Evolutionary conservation across 1,139 yeast genomes (phyloP), one percentile per base, ranked within the genome.

Genomic region (Nakaseomyces delphensis): DNA sequence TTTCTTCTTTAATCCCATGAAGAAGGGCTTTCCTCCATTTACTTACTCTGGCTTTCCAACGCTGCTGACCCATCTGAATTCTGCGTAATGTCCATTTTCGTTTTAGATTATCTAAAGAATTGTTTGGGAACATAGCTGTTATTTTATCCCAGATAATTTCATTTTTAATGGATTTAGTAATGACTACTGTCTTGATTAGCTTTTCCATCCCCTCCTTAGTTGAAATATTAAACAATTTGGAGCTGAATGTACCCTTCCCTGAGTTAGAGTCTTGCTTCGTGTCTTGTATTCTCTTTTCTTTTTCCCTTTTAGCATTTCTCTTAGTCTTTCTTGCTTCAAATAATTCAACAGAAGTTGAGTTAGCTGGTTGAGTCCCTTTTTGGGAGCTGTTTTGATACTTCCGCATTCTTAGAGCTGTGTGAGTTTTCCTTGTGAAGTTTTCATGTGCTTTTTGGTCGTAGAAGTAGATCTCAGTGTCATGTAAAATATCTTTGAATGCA

Each of bases 121-220:
- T 59, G 44, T 52, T 57, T 2, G 63, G 63, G 36, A 60, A 62
- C 7, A 60, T 36, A 5, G 45, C 43, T 10, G 56, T 51, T 9
- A 62, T 56, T 11, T 50, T 49, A 16, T 56, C 54, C 65, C 65
- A 62, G 24, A 45, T 43, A 20, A 60, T 57, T 35, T 59, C 62
- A 38, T 60, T 60, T 31, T 53, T 58, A 11, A 62, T 55, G 51
- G 63, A 57, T 37, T 57, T 58, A 1, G 63, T 54, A 13, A 62
- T 56, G 11, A 59, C 61, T 18, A 56, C 61, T 5, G 57, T 51
- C 49, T 52, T 56, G 9, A 57, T 46, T 14, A 60, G 41, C 2
- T 55, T 59, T 10, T 48, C 49, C 4, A 52, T 45, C n/a, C 63
- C 63, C 15, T 45, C 44, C 38, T 56, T 57, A 18, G 46, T 53